These are phyloP conservation scores for Sporothrix phasma DNA, from an alignment of 2,329 filamentous ascomycete species.

Conservation along the genomic window DNA sequence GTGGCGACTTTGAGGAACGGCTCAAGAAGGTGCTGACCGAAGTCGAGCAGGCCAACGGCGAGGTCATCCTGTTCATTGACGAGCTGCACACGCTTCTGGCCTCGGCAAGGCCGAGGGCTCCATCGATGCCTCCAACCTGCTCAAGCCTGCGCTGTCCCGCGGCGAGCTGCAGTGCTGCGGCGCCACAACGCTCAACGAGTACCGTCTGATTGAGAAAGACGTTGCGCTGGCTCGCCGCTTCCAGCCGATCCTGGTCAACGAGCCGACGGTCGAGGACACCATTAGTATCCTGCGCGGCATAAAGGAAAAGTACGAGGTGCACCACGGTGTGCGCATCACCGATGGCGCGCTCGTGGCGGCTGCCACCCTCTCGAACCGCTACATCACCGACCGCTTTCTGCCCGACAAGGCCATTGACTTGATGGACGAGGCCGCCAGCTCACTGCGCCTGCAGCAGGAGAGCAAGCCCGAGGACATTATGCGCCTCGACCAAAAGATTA, in stretches of 20 bases:
- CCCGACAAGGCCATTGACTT: slow-evolving; percentile 96
- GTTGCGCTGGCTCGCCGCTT: slow-evolving; percentile 86
- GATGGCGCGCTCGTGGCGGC: slow-evolving; percentile 87
- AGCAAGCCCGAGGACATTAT: slow-evolving; percentile 94
- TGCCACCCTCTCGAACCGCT: slow-evolving; percentile 85
- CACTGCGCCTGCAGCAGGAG: slow-evolving; percentile 84
- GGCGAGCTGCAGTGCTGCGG: slow-evolving; percentile 93
- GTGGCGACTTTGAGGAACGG: slow-evolving; percentile 92
- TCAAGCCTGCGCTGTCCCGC: slow-evolving; percentile 87
- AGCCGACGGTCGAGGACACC: slow-evolving; percentile 83
- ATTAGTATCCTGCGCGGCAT: slow-evolving; percentile 93
- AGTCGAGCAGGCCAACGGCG: slow-evolving; percentile 77
- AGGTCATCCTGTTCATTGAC: slow-evolving; percentile 90
- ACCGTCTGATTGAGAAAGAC: slow-evolving; percentile 90
- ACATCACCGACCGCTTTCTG: slow-evolving; percentile 90
- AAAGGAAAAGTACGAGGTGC: slow-evolving; percentile 95
- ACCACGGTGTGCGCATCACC: slow-evolving; percentile 91
- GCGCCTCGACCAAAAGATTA: slow-evolving; percentile 84
- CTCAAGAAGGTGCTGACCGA: slow-evolving; percentile 86
- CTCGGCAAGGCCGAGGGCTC: slow-evolving; percentile 92
- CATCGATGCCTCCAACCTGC: slow-evolving; percentile 88
- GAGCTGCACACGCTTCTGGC: slow-evolving; percentile 82
- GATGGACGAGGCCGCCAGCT: slow-evolving; percentile 90
- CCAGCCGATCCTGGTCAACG: slow-evolving; percentile 87
- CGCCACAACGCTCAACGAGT: slow-evolving; percentile 87